These are phyloP conservation scores for Puccinia triticina DNA, from an alignment of 1,284 basidiomycete genomes.

Conservation along the genomic window DNA sequence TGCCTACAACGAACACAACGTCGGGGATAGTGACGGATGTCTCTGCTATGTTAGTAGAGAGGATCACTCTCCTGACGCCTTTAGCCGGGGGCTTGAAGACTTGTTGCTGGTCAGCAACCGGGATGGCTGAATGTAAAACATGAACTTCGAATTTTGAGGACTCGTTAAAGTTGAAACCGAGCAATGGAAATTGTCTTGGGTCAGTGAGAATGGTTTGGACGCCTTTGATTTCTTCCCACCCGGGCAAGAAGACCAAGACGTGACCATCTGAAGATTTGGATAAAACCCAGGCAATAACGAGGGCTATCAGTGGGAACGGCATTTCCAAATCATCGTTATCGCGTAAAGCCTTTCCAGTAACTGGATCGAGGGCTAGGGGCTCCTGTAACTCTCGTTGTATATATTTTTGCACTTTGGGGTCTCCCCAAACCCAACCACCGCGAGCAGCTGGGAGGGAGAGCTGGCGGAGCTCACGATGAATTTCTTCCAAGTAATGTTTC, in stretches of 20 bases:
- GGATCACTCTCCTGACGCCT: conserved; percentile 46
- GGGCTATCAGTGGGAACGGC: conserved; percentile 78
- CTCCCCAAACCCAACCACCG: conserved; percentile 72
- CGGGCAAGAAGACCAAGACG: conserved; percentile 78
- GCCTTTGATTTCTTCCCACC: conserved; percentile 88
- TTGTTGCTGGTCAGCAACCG: conserved; percentile 83
- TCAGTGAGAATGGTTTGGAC: conserved; percentile 72
- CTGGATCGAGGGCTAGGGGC: conserved; percentile 53
- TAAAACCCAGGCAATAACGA: conserved; percentile 79
- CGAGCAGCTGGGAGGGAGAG: conserved; percentile 57
- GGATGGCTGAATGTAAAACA: conserved; percentile 86
- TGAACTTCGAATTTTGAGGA: conserved; percentile 73
- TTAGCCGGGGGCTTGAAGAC: conserved; percentile 68
- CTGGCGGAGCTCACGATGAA: conserved; percentile 66
- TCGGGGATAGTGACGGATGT: conserved; percentile 95
- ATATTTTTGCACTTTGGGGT: conserved; percentile 78
- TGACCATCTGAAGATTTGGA: conserved; percentile 78
- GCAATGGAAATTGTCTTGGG: conserved; percentile 63
- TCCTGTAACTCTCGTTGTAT: conserved; percentile 72
- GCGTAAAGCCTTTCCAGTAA: conserved; percentile 54
- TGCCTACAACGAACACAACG: conserved; percentile 73
- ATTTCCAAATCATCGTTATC: conserved; percentile 75
- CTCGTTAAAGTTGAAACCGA: conserved; percentile 70
- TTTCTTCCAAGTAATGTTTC: conserved; percentile 81
- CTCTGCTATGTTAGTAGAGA: conserved; percentile 90